Base-by-base conservation (phyloP, 441 rosid species). In the Pelargonium australe region DNA sequence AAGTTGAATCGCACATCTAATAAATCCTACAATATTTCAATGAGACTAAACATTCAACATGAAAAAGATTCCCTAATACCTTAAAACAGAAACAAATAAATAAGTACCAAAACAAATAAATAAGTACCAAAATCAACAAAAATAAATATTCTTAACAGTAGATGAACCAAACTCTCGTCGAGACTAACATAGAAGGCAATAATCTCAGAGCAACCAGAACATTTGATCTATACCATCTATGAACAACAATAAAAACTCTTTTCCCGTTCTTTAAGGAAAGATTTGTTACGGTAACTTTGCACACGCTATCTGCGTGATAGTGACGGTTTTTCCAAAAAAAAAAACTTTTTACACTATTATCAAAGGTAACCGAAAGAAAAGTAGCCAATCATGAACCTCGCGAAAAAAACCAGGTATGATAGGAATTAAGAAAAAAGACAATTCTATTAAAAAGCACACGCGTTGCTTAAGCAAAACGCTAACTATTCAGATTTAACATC, bases 161-260 rank as follows among this genome's bases (percentile, higher is more conserved):
- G 63, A 58, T 58, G 63, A 58, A 58, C 20, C 34, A 58, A 58
- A 20, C 63, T 58, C 31, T 9, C n/a, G 23, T 20, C 12, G 23
- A 20, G 63, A 17, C 63, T 19, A 58, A 58, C n/a, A 17, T 19
- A 58, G 34, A 58, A 58, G 63, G 63, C 11, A 58, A 58, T 12
- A 19, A 20, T 3, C 4, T 58, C 34, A 19, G 11, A 58, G 10
- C 31, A 58, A 19, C 34, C 63, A 17, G 31, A 58, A 58, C 5
- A 58, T 8, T 58, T 8, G 11, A 58, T 20, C 3, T 20, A 58
- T 58, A 58, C 63, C 23, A 58, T 58, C 34, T 8, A 23, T 0
- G 34, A 20, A 23, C 31, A 19, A 55, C 16, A 34, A n/a, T 58
- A 23, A 3, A 58, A 17, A 19, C 11, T 19, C 9, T 58, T 43